These are phyloP conservation scores for Cutaneotrichosporon spelunceum DNA, from an alignment of 1,284 basidiomycete genomes.

Conservation along the genomic window DNA sequence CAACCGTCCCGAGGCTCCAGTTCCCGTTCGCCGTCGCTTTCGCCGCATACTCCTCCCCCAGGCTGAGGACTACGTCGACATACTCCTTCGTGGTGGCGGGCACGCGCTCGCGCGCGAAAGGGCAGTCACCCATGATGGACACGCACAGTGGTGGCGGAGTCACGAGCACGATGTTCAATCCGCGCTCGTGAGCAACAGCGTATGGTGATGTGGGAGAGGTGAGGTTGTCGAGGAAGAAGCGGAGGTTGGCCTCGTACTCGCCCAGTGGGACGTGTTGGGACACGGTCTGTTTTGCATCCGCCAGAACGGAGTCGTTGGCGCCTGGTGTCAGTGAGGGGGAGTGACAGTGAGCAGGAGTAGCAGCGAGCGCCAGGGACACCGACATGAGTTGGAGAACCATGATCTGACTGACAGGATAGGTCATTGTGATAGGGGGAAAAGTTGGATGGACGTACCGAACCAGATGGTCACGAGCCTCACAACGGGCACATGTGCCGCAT, in stretches of 20 bases:
- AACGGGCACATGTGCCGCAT: constrained; percentile 9
- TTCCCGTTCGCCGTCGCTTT: constrained; percentile 13
- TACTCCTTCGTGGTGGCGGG: constrained; percentile 63
- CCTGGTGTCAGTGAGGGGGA: constrained; percentile 15
- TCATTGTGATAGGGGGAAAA: not conserved
- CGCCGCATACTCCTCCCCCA: constrained; percentile 56
- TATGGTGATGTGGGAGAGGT: constrained; percentile 24
- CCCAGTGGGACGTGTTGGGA: constrained; percentile 27
- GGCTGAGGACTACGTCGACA: constrained; percentile 63
- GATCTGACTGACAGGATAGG: too few relatives aligned
- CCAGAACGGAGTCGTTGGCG: constrained; percentile 29
- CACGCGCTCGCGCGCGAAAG: constrained; percentile 53
- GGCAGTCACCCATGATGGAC: constrained; percentile 43
- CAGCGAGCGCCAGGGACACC: too few relatives aligned
- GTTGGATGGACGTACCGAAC: constrained; percentile 32
- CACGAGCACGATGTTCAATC: constrained; percentile 62
- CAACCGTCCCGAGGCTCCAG: constrained; percentile 59
- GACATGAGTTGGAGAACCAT: too few relatives aligned
- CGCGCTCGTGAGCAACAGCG: constrained; percentile 25
- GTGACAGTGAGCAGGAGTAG: too few relatives aligned
- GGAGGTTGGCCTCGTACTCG: constrained; percentile 29
- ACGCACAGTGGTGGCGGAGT: constrained; percentile 77
- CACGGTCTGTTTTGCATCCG: constrained; percentile 4
- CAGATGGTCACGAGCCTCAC: constrained; percentile 42
- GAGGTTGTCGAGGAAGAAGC: constrained; percentile 26